Evolutionary conservation across 257 asterid genomes (phyloP), one percentile per base, ranked within the genome.

Genomic region (Lantana camara): DNA sequence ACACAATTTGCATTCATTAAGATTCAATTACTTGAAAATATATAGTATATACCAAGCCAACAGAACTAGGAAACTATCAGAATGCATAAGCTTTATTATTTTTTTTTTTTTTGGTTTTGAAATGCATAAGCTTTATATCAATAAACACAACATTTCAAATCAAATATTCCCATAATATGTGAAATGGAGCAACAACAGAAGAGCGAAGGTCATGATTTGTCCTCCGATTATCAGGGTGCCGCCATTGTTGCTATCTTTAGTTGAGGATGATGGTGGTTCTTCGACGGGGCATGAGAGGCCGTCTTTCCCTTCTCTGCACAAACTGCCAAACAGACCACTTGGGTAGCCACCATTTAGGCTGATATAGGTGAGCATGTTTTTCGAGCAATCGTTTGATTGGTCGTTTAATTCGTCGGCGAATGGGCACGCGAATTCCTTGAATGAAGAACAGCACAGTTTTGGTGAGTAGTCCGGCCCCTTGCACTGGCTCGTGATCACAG

Each of bases 401-500:
- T 77, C 82, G 9, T 75, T 73, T 7, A 83, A 0, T 4, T 66
- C 15, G n/a, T 70, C 82, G 1, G 2, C 51, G n/a, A 69, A 62
- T 0, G 75, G 89, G 62, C 89, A 83, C 0, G 73, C 80, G 10
- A 83, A 63, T 7, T 72, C 70, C 64, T 62, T 76, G 0, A 75
- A 21, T 20, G 76, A 73, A 14, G 76, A 35, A 51, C 87, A 83
- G 11, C 90, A 83, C 3, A 12, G 61, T 0, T 53, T 56, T 0
- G 71, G 37, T 17, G 66, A 37, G 67, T 73, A 83, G 5, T 57
- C 15, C 1, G 87, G 87, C 24, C 42, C 81, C 54, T 60, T 78
- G 81, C 90, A 83, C 17, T 69, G 56, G 70, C 80, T 73, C 11
- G 77, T 78, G 72, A 81, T 30, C 64, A 73, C 66, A 3, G 71